Conservation (phyloP, 2,329 filamentous ascomycete genomes). For the Fusarium sp. region DNA sequence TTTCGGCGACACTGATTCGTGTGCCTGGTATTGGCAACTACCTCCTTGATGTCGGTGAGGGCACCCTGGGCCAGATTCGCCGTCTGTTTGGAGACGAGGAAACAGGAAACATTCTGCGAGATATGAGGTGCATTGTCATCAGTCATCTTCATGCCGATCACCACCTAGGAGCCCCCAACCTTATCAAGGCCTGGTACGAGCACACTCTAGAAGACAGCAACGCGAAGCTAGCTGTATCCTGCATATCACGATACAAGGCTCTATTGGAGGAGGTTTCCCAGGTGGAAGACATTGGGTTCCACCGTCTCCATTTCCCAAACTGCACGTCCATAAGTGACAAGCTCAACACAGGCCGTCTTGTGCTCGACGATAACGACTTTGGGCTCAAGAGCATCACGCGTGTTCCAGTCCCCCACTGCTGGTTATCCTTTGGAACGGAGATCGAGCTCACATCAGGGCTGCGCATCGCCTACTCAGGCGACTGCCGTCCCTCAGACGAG, state of each 20-base stretch:
- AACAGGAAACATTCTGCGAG: slow-evolving; percentile 75
- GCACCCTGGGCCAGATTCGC: slow-evolving; percentile 86
- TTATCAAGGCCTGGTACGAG: slow-evolving; percentile 86
- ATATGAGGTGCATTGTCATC: slow-evolving; percentile 88
- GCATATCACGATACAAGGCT: slow-evolving; percentile 75
- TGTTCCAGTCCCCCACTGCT: slow-evolving; percentile 80
- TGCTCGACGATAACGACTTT: slow-evolving; percentile 59
- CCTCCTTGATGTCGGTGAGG: slow-evolving; percentile 91
- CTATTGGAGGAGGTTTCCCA: slow-evolving; percentile 84
- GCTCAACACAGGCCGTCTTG: slow-evolving; percentile 49
- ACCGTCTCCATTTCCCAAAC: slow-evolving; percentile 56
- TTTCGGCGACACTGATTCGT: slow-evolving; percentile 85
- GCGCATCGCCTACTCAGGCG: slow-evolving; percentile 92
- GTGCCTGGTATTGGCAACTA: slow-evolving; percentile 90
- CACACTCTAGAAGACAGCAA: slow-evolving; percentile 54
- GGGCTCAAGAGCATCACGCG: slow-evolving; percentile 75
- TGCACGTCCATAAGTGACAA: slow-evolving; percentile 35
- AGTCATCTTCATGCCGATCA: slow-evolving; percentile 97
- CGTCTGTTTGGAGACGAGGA: slow-evolving; percentile 75
- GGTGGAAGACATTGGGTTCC: slow-evolving; percentile 80
- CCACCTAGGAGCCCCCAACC: slow-evolving; percentile 82
- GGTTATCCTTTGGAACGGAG: slow-evolving; percentile 78
- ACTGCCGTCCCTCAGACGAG: slow-evolving; percentile 80
- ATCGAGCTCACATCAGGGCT: slow-evolving; percentile 83
- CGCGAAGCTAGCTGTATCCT: slow-evolving; percentile 71